Evolutionary conservation across 2,329 filamentous ascomycete genomes (phyloP), one percentile per base, ranked within the genome.

Genomic region (Rugonectria rugulosa): DNA sequence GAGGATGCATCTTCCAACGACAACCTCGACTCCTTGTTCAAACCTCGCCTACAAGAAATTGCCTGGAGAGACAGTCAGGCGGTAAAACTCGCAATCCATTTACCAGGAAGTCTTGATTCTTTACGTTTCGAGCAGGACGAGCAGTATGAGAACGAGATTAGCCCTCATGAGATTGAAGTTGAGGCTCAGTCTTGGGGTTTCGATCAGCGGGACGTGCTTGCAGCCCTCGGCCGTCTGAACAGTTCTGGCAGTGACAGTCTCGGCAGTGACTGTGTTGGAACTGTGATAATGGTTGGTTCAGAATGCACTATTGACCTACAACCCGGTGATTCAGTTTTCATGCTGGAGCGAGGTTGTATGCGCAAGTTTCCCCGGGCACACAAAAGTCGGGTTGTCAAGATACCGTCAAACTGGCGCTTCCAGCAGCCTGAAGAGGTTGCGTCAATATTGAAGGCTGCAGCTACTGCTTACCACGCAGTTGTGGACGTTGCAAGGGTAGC

Each of bases 181-280:
- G 41, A 57, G 21, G 20, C 45, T 17, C 36, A 37, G 5, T 34
- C 45, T 4, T 50, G 32, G 20, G 48, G 54, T 19, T 17, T 57
- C 48, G 53, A 53, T 23, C 53, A 48, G 42, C 47, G 48, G 3
- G 54, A 71, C n/a, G 46, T 69, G 17, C 38, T 70, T 32, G 54
- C 63, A 3, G 56, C 61, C 1, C 59, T 65, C 8, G 66, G 67
- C 1, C 51, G 62, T 21, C 37, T 65, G 8, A 62, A 64, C 14
- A 61, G 41, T 12, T 51, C 64, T 2, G n/a, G n/a, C n/a, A n/a
- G n/a, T n/a, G n/a, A n/a, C n/a, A 67, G 65, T 34, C 45, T 69
- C n/a, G 58, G 70, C 23, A 26, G 34, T 9, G 62, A 58, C 1
- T 61, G 59, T 8, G 26, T 48, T 5, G 67, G 68, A 2, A n/a